Conservation (phyloP, 164 flowering plant species). For the Tetracentron sinense region DNA sequence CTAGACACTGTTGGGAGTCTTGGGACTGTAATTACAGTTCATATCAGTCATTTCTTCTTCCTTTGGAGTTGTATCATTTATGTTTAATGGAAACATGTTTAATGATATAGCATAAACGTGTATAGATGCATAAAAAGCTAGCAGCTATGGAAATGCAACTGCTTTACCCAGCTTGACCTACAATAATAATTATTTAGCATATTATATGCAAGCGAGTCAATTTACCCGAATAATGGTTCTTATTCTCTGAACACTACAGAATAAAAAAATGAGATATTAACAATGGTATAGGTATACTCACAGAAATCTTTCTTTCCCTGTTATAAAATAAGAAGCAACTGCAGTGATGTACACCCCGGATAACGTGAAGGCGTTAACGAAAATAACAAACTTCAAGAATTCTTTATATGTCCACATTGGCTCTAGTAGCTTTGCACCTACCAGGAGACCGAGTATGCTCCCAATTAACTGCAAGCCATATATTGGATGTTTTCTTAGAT, state of each 20-base stretch:
- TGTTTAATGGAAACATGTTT: too few relatives aligned
- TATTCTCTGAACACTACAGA: not conserved
- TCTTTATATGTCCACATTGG: conserved; percentile 7
- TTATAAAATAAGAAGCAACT: not conserved
- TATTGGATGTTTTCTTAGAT: not conserved
- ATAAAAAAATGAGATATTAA: not conserved
- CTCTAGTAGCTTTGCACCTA: not conserved
- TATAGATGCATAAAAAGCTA: too few relatives aligned
- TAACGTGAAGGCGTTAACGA: conserved; percentile 10
- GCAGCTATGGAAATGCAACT: too few relatives aligned
- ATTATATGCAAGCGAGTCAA: not conserved
- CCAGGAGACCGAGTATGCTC: conserved; percentile 3
- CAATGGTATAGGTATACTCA: not conserved
- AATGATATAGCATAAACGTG: too few relatives aligned
- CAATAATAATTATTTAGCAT: too few relatives aligned
- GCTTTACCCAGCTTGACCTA: too few relatives aligned
- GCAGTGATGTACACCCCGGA: conserved; percentile 5
- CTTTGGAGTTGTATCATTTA: too few relatives aligned
- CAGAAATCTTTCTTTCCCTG: conserved; percentile 4
- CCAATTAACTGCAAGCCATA: conserved; percentile 1
- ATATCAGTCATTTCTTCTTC: too few relatives aligned
- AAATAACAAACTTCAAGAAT: conserved; percentile 2
- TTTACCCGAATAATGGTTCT: not conserved
- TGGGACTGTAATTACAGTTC: too few relatives aligned
- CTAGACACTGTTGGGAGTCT: too few relatives aligned